These are phyloP conservation scores for Aspergillus thermomutatus DNA, from an alignment of 2,329 filamentous ascomycete species.

Conservation along the genomic window DNA sequence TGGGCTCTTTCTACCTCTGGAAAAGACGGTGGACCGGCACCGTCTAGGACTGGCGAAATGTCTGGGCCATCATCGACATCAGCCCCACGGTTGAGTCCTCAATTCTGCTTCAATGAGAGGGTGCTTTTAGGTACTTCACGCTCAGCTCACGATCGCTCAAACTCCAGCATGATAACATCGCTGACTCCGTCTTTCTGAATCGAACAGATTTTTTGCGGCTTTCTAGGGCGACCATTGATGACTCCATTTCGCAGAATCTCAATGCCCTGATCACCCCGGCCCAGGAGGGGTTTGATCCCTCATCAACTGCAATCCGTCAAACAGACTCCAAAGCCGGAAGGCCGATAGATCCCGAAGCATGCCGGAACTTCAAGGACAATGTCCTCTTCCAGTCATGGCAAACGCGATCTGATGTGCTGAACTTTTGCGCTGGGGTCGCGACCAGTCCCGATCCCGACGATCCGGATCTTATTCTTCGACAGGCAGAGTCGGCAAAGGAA, in stretches of 20 bases:
- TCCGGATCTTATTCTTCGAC: conserved; percentile 67
- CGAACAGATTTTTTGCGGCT: conserved; percentile 79
- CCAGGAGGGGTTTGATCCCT: conserved; percentile 69
- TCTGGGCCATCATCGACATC: conserved; percentile 35
- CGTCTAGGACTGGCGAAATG: conserved; percentile 32
- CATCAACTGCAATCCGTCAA: conserved; percentile 65
- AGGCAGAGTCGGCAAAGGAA: conserved; percentile 67
- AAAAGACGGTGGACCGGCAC: conserved; percentile 20
- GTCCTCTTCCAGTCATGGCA: conserved; percentile 90
- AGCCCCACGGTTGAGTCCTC: conserved; percentile 60
- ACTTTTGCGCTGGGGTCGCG: conserved; percentile 85
- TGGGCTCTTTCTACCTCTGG: conserved; percentile 28
- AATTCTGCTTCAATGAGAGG: conserved; percentile 73
- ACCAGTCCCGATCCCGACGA: conserved; percentile 84
- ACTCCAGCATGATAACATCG: background rate
- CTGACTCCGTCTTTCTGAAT: conserved; percentile 6
- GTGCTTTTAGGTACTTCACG: conserved; percentile 60
- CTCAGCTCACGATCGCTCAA: background rate
- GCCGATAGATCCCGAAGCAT: conserved; percentile 61
- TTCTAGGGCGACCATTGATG: conserved; percentile 81
- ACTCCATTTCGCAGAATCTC: conserved; percentile 88
- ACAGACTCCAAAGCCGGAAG: conserved; percentile 48
- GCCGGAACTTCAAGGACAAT: conserved; percentile 68
- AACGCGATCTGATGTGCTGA: conserved; percentile 73
- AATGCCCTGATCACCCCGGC: conserved; percentile 83